These are phyloP conservation scores for Gymnopilus junonius DNA, from an alignment of 768 basidiomycete genomes.

Conservation along the genomic window DNA sequence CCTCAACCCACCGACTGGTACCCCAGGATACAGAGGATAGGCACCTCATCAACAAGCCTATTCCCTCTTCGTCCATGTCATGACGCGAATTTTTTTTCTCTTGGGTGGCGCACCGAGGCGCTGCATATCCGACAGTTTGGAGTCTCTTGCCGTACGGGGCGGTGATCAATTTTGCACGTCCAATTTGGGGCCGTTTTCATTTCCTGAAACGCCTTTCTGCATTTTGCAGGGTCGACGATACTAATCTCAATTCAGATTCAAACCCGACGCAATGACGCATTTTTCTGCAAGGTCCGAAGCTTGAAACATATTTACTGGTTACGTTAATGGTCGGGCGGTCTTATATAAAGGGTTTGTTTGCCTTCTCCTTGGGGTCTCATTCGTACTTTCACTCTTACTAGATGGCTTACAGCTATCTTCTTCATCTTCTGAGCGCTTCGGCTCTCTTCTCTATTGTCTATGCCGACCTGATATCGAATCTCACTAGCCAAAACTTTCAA, in stretches of 20 bases:
- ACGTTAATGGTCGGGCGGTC: not conserved
- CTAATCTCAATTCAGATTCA: not conserved
- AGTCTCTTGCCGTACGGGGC: not conserved
- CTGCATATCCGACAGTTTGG: not conserved
- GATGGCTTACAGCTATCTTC: not conserved
- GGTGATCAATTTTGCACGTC: not conserved
- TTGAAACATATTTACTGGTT: not conserved
- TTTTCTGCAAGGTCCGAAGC: not conserved
- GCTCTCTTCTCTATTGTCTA: not conserved
- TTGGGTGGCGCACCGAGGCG: not conserved
- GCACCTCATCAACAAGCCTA: too few species aligned
- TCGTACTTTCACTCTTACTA: not conserved
- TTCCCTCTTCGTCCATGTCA: not conserved
- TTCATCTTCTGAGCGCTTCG: conserved; percentile 31
- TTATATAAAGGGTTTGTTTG: not conserved
- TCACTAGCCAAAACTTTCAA: conserved; percentile 22
- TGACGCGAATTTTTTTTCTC: too few species aligned
- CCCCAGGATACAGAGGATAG: not conserved
- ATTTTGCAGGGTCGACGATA: not conserved
- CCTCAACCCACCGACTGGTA: not conserved
- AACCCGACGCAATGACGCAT: not conserved
- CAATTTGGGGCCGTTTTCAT: not conserved
- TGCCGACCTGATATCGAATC: conserved; percentile 23
- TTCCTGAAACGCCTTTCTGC: not conserved
- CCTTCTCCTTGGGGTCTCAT: not conserved